Base-by-base conservation (phyloP, 2,329 filamentous ascomycete genomes). In the Tolypocladium pustulatum region DNA sequence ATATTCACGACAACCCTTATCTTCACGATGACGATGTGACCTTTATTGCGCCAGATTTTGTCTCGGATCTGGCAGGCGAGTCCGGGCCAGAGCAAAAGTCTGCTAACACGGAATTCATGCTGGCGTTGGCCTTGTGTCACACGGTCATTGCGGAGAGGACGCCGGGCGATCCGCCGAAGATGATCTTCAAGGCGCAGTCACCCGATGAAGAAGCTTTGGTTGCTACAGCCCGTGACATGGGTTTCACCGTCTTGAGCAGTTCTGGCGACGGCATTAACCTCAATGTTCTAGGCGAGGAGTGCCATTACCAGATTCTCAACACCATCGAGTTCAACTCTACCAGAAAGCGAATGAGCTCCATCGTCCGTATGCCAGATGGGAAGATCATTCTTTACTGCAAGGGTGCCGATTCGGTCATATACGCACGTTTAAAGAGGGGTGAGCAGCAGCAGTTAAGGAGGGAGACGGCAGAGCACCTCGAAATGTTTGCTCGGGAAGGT, bases 251-350 rank as follows among this genome's bases (percentile, higher is more conserved):
- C 7, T 81, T 97, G 15, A 91, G 91, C 30, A 84, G 87, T 61
- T 85, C 88, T 2, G 81, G 84, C 41, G 89, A 96, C 62, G 90
- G 90, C 57, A 88, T 99, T 62, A 84, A 90, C 57, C 69, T 99
- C 58, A 96, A 96, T 64, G 81, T 96, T 8, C 83, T 95, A 77
- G 95, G 94, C 55, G 82, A 91, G 66, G 91, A 97, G 65, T 83
- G 85, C 54, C 85, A 88, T 61, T 99, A 94, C 71, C 87, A 86
- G 20, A 88, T 99, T 37, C 82, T 99, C 54, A 97, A 96, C 73
- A 96, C 89, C 1, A 87, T 99, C 41, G 94, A 99, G 71, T 99
- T 99, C 78, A 97, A 97, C 72, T 97, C 93, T 0, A 91, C 88
- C 51, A 84, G 94, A 67, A 99, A 99, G 76, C 85, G 94, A 64